Base-by-base conservation (phyloP, 495 filamentous ascomycete species). In the Aspergillus affinis region DNA sequence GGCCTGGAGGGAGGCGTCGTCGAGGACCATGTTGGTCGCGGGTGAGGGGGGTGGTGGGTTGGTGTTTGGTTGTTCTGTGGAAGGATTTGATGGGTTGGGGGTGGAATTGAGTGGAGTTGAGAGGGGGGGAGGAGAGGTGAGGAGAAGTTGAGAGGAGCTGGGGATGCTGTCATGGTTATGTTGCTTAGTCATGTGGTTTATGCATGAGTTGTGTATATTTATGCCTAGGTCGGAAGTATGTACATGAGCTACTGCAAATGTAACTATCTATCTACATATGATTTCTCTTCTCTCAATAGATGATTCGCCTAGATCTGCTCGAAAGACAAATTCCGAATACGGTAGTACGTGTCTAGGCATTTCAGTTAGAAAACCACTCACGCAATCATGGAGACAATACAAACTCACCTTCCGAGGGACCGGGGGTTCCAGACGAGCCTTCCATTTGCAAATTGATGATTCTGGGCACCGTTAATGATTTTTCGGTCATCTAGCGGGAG, bases 381-480 rank as follows among this genome's bases (percentile, higher is more conserved):
- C 6, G 3, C 13, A 12, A 2, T 23, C 20, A 23, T 17, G 10
- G 10, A 26, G 23, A 26, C 4, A 2, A 26, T 26, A 27, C 6
- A 12, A 49, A 66, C 69, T 61, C 52, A 71, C 69, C 68, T 27
- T 61, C 65, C 13, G 55, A 61, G 45, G 69, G 66, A 0, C 66
- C 69, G 17, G 69, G 66, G 21, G 58, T 65, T 6, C 66, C 66
- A 62, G 66, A 69, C 18, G 66, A 69, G 5, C 69, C 69, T 51
- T 71, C 68, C 68, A 71, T 71, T 53, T 69, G 69, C 27, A 71
- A 26, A 63, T 71, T 64, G 56, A 71, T 69, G 20, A 69, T 66
- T 19, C 57, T 59, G 23, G n/a, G 19, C 26, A n/a, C 57, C 5
- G 32, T 19, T 36, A 7, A 6, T 32, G 44, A 41, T n/a, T 19